Percentiles rank a stretch among this genome's conserved stretches.
These are phyloP conservation scores for Xylaria sp. DNA, from an alignment of 2,329 filamentous ascomycete species.

Conservation along the genomic window DNA sequence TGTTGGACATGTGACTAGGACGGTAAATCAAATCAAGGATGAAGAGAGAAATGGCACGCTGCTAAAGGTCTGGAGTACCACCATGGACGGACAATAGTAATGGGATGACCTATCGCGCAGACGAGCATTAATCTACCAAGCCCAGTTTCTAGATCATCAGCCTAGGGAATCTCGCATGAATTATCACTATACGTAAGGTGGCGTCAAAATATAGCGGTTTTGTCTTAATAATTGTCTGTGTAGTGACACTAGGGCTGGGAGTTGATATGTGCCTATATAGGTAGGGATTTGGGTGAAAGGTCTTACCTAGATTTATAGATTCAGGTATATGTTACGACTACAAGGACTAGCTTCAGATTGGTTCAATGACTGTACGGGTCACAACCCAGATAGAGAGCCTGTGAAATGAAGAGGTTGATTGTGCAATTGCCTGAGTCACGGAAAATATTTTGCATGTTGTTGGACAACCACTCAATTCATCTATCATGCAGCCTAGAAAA, in stretches of 20 bases:
- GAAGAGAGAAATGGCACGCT: no score
- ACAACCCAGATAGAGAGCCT: neutral
- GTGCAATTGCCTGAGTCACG: neutral
- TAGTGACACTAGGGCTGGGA: neutral
- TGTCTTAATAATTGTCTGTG: neutral
- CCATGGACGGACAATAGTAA: no score
- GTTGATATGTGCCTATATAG: neutral
- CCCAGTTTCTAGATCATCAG: neutral
- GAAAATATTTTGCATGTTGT: conserved; percentile 2
- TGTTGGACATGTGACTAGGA: no score
- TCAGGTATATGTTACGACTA: neutral
- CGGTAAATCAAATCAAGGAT: no score
- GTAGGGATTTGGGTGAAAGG: neutral
- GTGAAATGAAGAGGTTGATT: neutral
- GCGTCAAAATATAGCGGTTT: neutral
- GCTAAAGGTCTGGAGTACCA: no score
- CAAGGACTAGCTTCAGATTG: neutral
- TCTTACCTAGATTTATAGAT: no score
- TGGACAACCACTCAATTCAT: conserved; percentile 32
- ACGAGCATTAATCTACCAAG: no score
- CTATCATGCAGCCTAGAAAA: conserved; percentile 32
- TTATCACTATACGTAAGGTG: neutral
- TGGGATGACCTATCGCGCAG: no score
- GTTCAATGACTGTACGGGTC: neutral
- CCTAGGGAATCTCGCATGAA: neutral